These are phyloP conservation scores for Raddia guianensis DNA, from an alignment of 176 grass and related monocot genomes.

Conservation along the genomic window DNA sequence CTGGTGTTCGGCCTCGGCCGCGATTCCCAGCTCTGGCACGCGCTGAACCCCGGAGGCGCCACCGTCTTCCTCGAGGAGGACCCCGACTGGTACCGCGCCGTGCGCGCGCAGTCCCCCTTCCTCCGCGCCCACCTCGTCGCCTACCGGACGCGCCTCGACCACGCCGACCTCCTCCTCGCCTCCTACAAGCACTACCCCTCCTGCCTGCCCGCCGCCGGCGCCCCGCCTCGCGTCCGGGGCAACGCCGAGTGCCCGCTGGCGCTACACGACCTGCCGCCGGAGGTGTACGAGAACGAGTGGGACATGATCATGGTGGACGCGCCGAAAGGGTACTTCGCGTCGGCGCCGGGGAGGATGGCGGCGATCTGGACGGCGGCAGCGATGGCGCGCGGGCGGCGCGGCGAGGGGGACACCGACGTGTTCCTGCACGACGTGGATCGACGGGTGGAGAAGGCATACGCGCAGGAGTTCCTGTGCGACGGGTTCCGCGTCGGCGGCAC, in stretches of 20 bases:
- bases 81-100: constrained; percentile 43
- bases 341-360: constrained; percentile 81
- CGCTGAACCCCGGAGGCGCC: constrained; percentile 63
- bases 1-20: constrained; percentile 56
- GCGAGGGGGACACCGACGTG: constrained; percentile 65
- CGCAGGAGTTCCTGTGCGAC: constrained; percentile 72
- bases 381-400: constrained; percentile 52
- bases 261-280: constrained; percentile 58
- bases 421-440: constrained; percentile 84
- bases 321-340: constrained; percentile 65
- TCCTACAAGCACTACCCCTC: constrained; percentile 1
- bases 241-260: constrained; percentile 61
- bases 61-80: constrained; percentile 76
- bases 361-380: constrained; percentile 67
- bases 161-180: constrained; percentile 45
- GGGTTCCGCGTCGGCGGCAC: constrained; percentile 45
- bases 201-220: constrained; percentile 3
- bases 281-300: constrained; percentile 74
- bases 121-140: constrained; percentile 54
- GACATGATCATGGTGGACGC: constrained; percentile 84
- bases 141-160: constrained; percentile 53
- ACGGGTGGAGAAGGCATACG: constrained; percentile 63
- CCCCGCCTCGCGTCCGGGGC: not conserved
- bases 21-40: constrained; percentile 60
- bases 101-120: constrained; percentile 31